Evolutionary conservation across 2,329 filamentous ascomycete species (phyloP).

Genomic region (Cladosporium cucumerinum): DNA sequence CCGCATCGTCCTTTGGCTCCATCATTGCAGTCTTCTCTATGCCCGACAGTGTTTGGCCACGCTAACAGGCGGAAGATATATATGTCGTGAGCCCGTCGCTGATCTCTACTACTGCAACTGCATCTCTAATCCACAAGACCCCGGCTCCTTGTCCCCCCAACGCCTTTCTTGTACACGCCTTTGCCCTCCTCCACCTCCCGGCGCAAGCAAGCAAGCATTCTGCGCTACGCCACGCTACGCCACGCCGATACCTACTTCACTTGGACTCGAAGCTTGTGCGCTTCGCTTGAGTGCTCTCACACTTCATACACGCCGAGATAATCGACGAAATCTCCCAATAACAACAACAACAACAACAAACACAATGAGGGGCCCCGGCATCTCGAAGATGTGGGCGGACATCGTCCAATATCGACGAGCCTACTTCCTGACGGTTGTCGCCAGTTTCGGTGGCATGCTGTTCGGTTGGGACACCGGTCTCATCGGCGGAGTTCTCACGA

Average conservation of each 20-base stretch:
- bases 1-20: background rate
- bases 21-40: background rate
- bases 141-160: constrained; percentile 1
- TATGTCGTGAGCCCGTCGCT: constrained; percentile 2
- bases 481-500: constrained; percentile 40
- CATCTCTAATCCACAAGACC: background rate
- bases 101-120: background rate
- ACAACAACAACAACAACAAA: constrained; percentile 1
- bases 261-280: constrained; percentile 1
- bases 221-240: constrained; percentile 3
- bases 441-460: constrained; percentile 38
- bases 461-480: constrained; percentile 30
- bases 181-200: constrained; percentile 12
- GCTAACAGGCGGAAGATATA: background rate
- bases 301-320: background rate
- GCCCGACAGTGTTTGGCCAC: background rate
- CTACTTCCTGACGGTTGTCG: constrained; percentile 42
- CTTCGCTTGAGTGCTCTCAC: background rate
- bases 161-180: background rate
- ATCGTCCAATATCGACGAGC: constrained; percentile 40
- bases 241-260: constrained; percentile 8
- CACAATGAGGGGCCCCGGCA: constrained; percentile 34
- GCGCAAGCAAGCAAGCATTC: background rate
- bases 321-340: background rate
- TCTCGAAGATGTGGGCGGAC: constrained; percentile 38